phyloP scores from a whole-genome alignment of 1,284 basidiomycete species.

The Trametes pubescens region DNA sequence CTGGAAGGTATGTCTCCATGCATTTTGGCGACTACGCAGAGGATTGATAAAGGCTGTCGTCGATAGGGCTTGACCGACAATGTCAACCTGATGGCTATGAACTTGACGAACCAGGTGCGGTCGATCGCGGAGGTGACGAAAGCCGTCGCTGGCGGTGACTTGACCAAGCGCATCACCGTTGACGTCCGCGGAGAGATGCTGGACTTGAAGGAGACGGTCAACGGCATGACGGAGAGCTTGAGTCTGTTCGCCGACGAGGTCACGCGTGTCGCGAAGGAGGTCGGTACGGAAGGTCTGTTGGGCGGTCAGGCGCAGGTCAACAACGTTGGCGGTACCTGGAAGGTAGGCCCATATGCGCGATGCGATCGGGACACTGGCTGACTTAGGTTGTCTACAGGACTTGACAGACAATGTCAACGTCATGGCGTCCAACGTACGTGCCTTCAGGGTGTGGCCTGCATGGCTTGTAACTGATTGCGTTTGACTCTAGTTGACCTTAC shows the following conservation, averaged over 20 bases:
- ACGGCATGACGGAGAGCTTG: constrained; percentile 90
- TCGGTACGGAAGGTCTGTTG: constrained; percentile 90
- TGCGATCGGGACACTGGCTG: background rate
- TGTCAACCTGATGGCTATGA: constrained; percentile 92
- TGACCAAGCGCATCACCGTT: constrained; percentile 91
- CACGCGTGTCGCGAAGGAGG: constrained; percentile 87
- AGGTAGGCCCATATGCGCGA: constrained; percentile 56
- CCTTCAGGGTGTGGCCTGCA: background rate
- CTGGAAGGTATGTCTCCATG: constrained; percentile 73
- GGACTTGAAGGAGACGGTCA: constrained; percentile 88
- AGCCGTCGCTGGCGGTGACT: constrained; percentile 89
- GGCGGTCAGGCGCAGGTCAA: constrained; percentile 89
- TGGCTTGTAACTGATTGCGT: background rate
- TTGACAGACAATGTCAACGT: constrained; percentile 95
- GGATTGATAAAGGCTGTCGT: background rate
- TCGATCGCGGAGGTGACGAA: constrained; percentile 89
- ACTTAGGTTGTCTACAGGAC: constrained; percentile 52
- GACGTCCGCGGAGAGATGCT: constrained; percentile 92
- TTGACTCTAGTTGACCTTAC: constrained; percentile 77
- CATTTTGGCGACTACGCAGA: background rate
- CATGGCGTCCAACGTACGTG: constrained; percentile 82
- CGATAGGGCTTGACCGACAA: constrained; percentile 74
- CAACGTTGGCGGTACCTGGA: constrained; percentile 98
- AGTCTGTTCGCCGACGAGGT: constrained; percentile 91
- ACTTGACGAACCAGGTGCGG: constrained; percentile 92